Evolutionary conservation across 768 basidiomycete species (phyloP).

Genomic region (Imleria badia): DNA sequence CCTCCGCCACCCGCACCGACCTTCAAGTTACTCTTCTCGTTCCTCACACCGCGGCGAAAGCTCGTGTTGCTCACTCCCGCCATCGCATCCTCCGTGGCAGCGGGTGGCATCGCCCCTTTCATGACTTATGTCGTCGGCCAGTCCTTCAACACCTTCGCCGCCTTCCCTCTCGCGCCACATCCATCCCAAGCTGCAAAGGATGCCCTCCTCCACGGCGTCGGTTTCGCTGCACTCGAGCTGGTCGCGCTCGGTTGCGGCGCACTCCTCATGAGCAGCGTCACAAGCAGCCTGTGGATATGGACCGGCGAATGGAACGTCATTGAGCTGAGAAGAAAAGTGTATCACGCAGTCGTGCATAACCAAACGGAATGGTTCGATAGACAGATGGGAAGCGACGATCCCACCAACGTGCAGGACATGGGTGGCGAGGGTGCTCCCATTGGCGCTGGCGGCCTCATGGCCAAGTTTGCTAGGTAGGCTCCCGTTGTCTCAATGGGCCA

Average conservation of each 20-base stretch:
- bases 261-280: constrained; percentile 70
- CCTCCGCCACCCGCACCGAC: constrained; percentile 45
- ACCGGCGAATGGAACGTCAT: constrained; percentile 80
- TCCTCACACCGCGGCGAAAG: constrained; percentile 56
- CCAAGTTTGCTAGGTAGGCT: constrained; percentile 78
- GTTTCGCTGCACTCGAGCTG: constrained; percentile 63
- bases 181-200: constrained; percentile 46
- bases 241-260: constrained; percentile 64
- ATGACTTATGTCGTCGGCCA: constrained; percentile 83
- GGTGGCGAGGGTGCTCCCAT: constrained; percentile 48
- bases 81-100: constrained; percentile 53
- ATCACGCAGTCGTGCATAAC: constrained; percentile 60
- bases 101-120: constrained; percentile 77
- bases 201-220: constrained; percentile 54
- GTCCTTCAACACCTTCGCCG: constrained; percentile 70
- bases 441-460: constrained; percentile 91
- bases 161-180: constrained; percentile 46
- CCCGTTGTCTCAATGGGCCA: background rate
- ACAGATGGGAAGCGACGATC: constrained; percentile 61
- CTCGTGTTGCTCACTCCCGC: constrained; percentile 64
- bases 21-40: constrained; percentile 64
- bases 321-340: constrained; percentile 66
- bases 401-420: constrained; percentile 35
- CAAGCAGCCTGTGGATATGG: constrained; percentile 82
- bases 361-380: constrained; percentile 92